These are phyloP conservation scores for Saposhnikovia divaricata DNA, from an alignment of 129 eudicot species.

Conservation along the genomic window DNA sequence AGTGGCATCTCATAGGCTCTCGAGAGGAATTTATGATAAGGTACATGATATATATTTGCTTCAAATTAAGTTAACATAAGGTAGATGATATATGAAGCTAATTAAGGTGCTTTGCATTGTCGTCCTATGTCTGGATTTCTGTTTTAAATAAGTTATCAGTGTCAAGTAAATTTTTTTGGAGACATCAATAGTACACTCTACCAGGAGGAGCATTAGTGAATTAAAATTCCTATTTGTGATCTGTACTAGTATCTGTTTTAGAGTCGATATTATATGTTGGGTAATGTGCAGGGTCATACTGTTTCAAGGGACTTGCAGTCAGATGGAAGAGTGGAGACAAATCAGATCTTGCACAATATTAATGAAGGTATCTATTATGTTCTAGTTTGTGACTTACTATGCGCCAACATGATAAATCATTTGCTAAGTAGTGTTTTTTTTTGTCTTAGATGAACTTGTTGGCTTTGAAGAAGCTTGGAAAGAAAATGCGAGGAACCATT, in stretches of 20 bases:
- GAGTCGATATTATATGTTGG: slow-evolving; percentile 4
- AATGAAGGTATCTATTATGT: slow-evolving; percentile 34
- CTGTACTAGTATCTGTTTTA: background rate
- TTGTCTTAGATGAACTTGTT: slow-evolving; percentile 47
- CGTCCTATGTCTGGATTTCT: background rate
- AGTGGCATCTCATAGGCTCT: slow-evolving; percentile 58
- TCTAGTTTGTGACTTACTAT: background rate
- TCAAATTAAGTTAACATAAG: slow-evolving; percentile 14
- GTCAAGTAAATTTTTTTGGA: background rate
- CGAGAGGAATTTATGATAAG: slow-evolving; percentile 54
- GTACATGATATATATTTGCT: background rate
- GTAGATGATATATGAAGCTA: slow-evolving; percentile 13
- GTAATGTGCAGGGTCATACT: slow-evolving; percentile 58
- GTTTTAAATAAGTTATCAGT: background rate
- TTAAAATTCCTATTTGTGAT: background rate
- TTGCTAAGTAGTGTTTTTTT: background rate
- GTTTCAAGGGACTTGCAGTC: slow-evolving; percentile 62
- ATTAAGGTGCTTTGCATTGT: background rate
- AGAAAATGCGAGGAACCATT: slow-evolving; percentile 53
- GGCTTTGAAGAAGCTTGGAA: slow-evolving; percentile 81
- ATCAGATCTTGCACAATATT: slow-evolving; percentile 75
- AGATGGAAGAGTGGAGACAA: slow-evolving; percentile 72
- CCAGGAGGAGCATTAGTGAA: background rate
- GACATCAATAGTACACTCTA: background rate
- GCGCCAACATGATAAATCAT: background rate